Base-by-base conservation (phyloP, 306 rosid species). In the Benincasa hispida region DNA sequence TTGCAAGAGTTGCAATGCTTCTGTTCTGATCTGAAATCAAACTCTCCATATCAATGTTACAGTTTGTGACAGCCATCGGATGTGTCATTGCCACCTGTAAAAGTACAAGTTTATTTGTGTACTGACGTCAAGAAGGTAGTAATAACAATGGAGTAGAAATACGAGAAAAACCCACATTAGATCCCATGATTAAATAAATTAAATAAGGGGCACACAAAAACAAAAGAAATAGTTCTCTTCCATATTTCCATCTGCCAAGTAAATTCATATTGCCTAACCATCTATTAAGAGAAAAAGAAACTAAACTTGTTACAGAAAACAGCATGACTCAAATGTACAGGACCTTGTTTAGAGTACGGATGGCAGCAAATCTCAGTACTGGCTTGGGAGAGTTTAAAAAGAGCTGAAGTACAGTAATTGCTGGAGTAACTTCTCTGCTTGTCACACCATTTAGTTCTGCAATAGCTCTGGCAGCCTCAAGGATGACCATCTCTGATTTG, bases 31-130 rank as follows among this genome's bases (percentile, higher is more conserved):
- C 98, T 76, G 97, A 87, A 72, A 94, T 94, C 79, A 94, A 88
- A 81, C 98, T 94, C 84, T 94, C 98, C 97, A 94, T 94, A 66
- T 94, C 99, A 79, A 94, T 90, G 83, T 94, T 94, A 88, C 99
- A 94, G 85, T 90, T 94, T 8, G 99, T 92, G 79, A 94, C 97
- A 13, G 97, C 96, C 97, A 92, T 90, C 82, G 99, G 96, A 86
- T 94, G 96, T 53, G 97, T 82, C 99, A 94, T 94, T 83, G 99
- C 99, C 84, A 94, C 99, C 97, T 94, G 89, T 78, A 77, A 73
- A 81, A 18, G 27, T 77, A 78, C 79, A 82, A 79, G 81, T 25
- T 69, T 65, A 17, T 24, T 21, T 21, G 53, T 18, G 28, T 47
- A 15, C 50, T 66, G 45, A 35, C 51, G n/a, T 65, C 47, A 65